Percentiles rank a stretch among this genome's conserved stretches.
Evolutionary conservation across 441 rosid species (phyloP).

Genomic region (Gossypium lobatum): DNA sequence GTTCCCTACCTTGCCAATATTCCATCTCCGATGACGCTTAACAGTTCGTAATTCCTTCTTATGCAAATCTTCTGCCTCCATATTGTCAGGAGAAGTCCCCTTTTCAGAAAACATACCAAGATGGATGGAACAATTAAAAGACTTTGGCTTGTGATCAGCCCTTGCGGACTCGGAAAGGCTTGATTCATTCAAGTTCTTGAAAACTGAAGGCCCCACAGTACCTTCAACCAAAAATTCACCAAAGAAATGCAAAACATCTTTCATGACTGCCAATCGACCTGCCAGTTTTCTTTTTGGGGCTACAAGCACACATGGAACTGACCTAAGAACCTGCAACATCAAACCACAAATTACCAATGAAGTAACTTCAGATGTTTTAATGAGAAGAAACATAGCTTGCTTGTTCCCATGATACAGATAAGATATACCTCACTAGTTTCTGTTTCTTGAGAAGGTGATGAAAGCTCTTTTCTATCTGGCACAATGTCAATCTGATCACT

Average conservation of each 20-base stretch:
- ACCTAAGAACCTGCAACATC: slow-evolving; percentile 63
- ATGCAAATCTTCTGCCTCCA: slow-evolving; percentile 41
- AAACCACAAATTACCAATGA: slow-evolving; percentile 25
- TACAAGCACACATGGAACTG: slow-evolving; percentile 84
- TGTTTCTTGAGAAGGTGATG: slow-evolving; percentile 55
- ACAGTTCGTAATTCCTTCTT: slow-evolving; percentile 51
- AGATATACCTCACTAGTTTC: slow-evolving; percentile 74
- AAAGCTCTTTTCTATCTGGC: slow-evolving; percentile 52
- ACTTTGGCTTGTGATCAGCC: slow-evolving; percentile 56
- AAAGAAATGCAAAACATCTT: slow-evolving; percentile 79
- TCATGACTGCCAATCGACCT: slow-evolving; percentile 84
- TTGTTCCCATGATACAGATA: slow-evolving; percentile 8
- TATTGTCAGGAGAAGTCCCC: slow-evolving; percentile 37
- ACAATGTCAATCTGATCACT: slow-evolving; percentile 53
- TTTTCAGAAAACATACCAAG: slow-evolving; percentile 38
- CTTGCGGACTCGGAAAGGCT: slow-evolving; percentile 48
- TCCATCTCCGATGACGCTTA: slow-evolving; percentile 93
- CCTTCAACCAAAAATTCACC: slow-evolving; percentile 96
- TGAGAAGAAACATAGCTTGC: background rate
- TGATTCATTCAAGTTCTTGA: slow-evolving; percentile 57
- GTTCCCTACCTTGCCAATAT: slow-evolving; percentile 63
- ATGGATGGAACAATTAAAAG: slow-evolving; percentile 49
- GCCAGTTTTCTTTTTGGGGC: slow-evolving; percentile 93
- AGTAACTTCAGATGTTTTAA: background rate
- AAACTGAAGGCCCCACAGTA: slow-evolving; percentile 84